These are phyloP conservation scores for Elongisporangium anandrum DNA, from an alignment of 352 stramenopile genomes.

Conservation along the genomic window DNA sequence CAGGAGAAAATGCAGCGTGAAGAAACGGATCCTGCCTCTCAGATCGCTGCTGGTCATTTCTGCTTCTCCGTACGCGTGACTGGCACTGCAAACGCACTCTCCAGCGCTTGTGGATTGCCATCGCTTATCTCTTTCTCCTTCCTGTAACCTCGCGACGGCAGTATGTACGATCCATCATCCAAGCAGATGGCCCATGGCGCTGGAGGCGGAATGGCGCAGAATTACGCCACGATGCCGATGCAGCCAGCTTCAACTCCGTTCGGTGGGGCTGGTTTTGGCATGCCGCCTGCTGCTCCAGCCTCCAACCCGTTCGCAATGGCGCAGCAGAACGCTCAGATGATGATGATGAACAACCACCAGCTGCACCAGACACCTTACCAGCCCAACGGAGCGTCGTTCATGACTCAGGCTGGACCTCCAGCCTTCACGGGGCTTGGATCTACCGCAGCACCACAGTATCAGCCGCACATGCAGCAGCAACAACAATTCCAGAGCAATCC, in stretches of 20 bases:
- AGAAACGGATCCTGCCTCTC: not conserved
- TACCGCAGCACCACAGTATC: slow-evolving; percentile 20
- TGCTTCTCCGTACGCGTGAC: not conserved
- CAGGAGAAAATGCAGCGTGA: not conserved
- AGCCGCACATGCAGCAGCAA: slow-evolving; percentile 22
- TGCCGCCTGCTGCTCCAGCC: slow-evolving; percentile 8
- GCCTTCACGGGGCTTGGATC: slow-evolving; percentile 35
- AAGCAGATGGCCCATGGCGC: slow-evolving; percentile 23
- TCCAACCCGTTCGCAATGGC: not conserved
- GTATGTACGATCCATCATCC: not conserved
- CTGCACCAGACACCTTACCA: slow-evolving; percentile 18
- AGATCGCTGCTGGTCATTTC: not conserved
- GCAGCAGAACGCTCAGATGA: not conserved
- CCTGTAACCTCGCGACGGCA: too few relatives aligned
- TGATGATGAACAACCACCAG: slow-evolving; percentile 27
- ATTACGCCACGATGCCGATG: slow-evolving; percentile 17
- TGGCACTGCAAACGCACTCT: not conserved
- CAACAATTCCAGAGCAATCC: slow-evolving; percentile 30
- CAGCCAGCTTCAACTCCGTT: slow-evolving; percentile 33
- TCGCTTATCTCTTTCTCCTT: not conserved
- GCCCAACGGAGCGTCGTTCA: slow-evolving; percentile 50
- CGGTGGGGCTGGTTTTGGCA: slow-evolving; percentile 8
- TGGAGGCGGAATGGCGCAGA: slow-evolving; percentile 8
- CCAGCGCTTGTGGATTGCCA: not conserved
- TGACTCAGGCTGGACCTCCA: slow-evolving; percentile 41